Evolutionary conservation across 495 filamentous ascomycete species (phyloP).

Genomic region (Aspergillus ellipticus): DNA sequence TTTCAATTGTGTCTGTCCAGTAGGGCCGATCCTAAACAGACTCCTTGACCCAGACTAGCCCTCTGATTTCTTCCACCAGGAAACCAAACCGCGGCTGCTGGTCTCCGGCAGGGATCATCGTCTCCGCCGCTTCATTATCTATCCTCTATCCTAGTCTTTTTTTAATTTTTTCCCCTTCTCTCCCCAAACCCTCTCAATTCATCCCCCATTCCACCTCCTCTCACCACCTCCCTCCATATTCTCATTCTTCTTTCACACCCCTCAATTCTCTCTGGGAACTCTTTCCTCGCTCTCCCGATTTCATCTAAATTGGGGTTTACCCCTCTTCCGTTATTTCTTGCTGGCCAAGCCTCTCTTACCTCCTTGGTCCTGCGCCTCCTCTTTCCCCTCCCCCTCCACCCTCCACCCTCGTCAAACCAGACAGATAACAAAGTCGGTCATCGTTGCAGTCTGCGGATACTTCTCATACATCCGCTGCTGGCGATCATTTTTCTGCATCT

Average conservation of each 20-base stretch:
- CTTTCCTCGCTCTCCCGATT: neutral
- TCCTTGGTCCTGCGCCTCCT: slow-evolving; percentile 12
- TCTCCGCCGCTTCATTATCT: slow-evolving; percentile 15
- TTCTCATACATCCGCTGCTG: slow-evolving; percentile 12
- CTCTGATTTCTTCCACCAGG: slow-evolving; percentile 1
- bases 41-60: neutral
- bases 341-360: slow-evolving; percentile 19
- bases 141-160: slow-evolving; percentile 4
- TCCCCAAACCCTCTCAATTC: slow-evolving; percentile 1
- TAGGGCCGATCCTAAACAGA: neutral
- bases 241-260: neutral
- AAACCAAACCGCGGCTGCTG: slow-evolving; percentile 11
- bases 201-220: neutral
- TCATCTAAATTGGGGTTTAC: slow-evolving; percentile 11
- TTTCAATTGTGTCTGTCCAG: neutral
- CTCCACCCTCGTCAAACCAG: slow-evolving; percentile 7
- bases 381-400: slow-evolving; percentile 1
- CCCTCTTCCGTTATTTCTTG: slow-evolving; percentile 9
- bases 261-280: neutral
- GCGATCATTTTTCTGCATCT: slow-evolving; percentile 13
- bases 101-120: slow-evolving; percentile 21
- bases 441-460: slow-evolving; percentile 7
- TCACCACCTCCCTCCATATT: neutral
- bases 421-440: slow-evolving; percentile 7
- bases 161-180: slow-evolving; percentile 11